phyloP scores from a whole-genome alignment of 2,329 filamentous ascomycete species.

The Colletotrichum scovillei region DNA sequence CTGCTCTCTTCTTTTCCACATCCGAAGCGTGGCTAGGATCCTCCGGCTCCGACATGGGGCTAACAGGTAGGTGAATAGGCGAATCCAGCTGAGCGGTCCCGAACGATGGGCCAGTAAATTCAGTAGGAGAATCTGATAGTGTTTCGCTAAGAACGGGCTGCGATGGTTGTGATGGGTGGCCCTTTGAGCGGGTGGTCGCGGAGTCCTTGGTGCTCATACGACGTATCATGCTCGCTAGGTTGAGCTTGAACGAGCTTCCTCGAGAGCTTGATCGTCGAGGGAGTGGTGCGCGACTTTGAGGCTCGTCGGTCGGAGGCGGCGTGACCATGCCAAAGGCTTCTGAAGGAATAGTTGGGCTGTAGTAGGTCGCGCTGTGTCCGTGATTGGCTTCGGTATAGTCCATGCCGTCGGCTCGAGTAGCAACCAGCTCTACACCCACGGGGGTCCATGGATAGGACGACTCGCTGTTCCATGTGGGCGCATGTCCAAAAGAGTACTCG shows the following conservation, averaged over 20 bases:
- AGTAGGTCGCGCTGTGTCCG: conserved; percentile 52
- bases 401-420: conserved; percentile 36
- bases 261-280: conserved; percentile 44
- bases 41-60: conserved; percentile 20
- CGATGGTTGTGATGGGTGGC: conserved; percentile 10
- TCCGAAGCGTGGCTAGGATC: conserved; percentile 11
- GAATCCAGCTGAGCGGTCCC: conserved; percentile 22
- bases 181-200: conserved; percentile 7
- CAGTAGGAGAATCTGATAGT: conserved; percentile 45
- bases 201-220: conserved; percentile 42
- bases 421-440: conserved; percentile 29
- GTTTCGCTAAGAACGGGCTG: conserved; percentile 22
- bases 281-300: conserved; percentile 11
- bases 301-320: conserved; percentile 38
- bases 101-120: conserved; percentile 36
- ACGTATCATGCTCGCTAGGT: conserved; percentile 49
- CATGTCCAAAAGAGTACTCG: conserved; percentile 27
- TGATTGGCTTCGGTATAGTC: conserved; percentile 34
- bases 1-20: not conserved
- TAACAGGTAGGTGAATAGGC: conserved; percentile 19
- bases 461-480: conserved; percentile 35
- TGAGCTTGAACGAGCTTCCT: conserved; percentile 49
- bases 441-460: conserved; percentile 32
- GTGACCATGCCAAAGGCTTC: conserved; percentile 54
- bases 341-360: conserved; percentile 53